Evolutionary conservation across 257 asterid species (phyloP), one percentile per base, ranked within the genome.

Genomic region (Rubia yunnanensis): DNA sequence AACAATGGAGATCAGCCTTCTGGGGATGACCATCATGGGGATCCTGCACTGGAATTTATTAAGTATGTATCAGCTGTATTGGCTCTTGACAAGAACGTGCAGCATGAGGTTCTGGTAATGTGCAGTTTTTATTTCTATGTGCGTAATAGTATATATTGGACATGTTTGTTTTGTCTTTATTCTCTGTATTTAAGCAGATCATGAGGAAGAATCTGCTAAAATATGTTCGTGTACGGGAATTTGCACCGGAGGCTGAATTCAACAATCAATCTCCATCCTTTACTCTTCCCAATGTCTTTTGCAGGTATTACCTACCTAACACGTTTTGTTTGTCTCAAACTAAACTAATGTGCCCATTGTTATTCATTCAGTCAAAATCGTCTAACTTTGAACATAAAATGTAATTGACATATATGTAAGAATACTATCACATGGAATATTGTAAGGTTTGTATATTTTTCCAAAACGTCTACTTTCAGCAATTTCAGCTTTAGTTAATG

Each of bases 131-230:
- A 11, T 9, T 8, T 34, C 66, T 5, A 31, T 15, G 8, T 3
- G 39, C 10, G 1, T 7, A 32, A 28, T 27, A 64, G 54, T 30
- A 14, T 27, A 44, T 28, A 18, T 28, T 46, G 26, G n/a, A 9
- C 65, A 9, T 36, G 36, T 27, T 60, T 0, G 9, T 60, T 70
- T 60, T 34, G 31, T 34, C 14, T 22, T 48, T 24, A 22, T 31
- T 46, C 44, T 22, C 20, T 46, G 11, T 49, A 20, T 34, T 55
- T 53, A 49, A 50, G 75, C 86, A 92, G 99, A 84, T 92, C 77
- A 92, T 92, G 99, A 84, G 96, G 83, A 87, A 91, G 78, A 92
- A 92, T 80, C 94, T 92, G 70, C 72, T 92, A 72, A 92, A 86
- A 74, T 77, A 74, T 78, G 87, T 89, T 35, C 92, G 88, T 34